Conservation (phyloP, 495 filamentous ascomycete species). For the Acidomyces sp. region DNA sequence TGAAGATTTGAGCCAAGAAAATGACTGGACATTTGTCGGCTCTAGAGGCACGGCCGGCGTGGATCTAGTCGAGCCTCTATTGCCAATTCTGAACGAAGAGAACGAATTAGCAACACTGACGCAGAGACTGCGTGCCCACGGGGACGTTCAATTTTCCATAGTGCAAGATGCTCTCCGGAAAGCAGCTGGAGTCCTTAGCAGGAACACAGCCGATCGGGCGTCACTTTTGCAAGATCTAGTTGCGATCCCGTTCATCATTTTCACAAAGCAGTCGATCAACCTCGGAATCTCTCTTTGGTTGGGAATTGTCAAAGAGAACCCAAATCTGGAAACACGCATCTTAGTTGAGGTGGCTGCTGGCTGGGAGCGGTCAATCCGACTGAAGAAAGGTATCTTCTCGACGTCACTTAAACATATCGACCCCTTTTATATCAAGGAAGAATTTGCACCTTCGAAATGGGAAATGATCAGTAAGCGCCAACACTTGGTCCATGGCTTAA, state of each 20-base stretch:
- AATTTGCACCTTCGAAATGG: constrained; percentile 84
- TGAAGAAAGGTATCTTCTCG: constrained; percentile 68
- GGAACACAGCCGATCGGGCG: constrained; percentile 54
- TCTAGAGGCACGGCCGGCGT: constrained; percentile 18
- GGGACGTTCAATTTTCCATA: constrained; percentile 55
- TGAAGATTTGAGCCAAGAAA: constrained; percentile 28
- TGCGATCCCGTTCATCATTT: constrained; percentile 76
- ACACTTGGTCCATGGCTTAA: constrained; percentile 59
- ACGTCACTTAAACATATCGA: constrained; percentile 59
- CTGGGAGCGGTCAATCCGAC: constrained; percentile 72
- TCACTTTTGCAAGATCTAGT: constrained; percentile 76
- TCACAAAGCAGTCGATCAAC: constrained; percentile 90
- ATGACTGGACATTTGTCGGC: constrained; percentile 50
- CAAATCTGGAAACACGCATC: constrained; percentile 68
- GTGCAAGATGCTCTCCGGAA: constrained; percentile 65
- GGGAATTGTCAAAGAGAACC: constrained; percentile 92
- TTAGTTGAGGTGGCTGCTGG: constrained; percentile 68
- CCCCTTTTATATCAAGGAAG: constrained; percentile 79
- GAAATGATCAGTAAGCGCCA: constrained; percentile 59
- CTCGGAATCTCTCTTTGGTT: constrained; percentile 92
- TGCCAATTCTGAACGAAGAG: constrained; percentile 33
- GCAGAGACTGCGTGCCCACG: constrained; percentile 48
- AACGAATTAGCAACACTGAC: constrained; percentile 49
- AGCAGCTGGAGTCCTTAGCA: constrained; percentile 75
- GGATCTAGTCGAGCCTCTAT: not conserved